Percentiles rank a stretch among this genome's conserved stretches.
phyloP scores from a whole-genome alignment of 768 basidiomycete species.

The Pleurotus djamor region DNA sequence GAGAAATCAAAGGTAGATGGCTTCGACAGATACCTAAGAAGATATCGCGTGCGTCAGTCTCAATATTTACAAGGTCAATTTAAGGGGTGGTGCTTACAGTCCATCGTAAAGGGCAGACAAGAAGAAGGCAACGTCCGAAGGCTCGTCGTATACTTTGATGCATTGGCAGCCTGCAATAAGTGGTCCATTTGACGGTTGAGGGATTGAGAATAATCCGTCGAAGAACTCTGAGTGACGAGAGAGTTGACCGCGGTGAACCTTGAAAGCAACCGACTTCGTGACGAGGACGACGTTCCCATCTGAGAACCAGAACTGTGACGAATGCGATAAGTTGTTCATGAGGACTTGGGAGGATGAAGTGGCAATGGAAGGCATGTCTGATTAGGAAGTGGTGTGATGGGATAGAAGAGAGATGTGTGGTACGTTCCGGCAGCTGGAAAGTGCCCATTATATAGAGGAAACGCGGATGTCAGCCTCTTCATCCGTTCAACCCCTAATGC shows the following conservation, averaged over 20 bases:
- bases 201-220: conserved; percentile 60
- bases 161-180: conserved; percentile 56
- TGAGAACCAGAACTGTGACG: conserved; percentile 68
- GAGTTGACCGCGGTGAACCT: conserved; percentile 73
- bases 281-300: conserved; percentile 73
- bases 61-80: neutral
- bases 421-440: no score
- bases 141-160: conserved; percentile 63
- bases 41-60: neutral
- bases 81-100: conserved; percentile 44
- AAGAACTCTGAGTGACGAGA: conserved; percentile 80
- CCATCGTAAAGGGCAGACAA: conserved; percentile 75
- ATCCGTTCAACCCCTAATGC: no score
- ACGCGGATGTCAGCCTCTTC: no score
- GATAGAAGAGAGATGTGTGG: no score
- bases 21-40: conserved; percentile 52
- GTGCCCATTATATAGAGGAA: no score
- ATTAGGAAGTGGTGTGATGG: neutral
- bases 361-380: neutral
- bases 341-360: neutral
- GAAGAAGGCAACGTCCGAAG: conserved; percentile 66
- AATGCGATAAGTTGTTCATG: neutral
- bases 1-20: conserved; percentile 55
- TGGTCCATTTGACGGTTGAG: conserved; percentile 49
- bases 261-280: conserved; percentile 58